These are phyloP conservation scores for Pinus tabuliformis DNA, from an alignment of 75 land plant species.

Conservation along the genomic window DNA sequence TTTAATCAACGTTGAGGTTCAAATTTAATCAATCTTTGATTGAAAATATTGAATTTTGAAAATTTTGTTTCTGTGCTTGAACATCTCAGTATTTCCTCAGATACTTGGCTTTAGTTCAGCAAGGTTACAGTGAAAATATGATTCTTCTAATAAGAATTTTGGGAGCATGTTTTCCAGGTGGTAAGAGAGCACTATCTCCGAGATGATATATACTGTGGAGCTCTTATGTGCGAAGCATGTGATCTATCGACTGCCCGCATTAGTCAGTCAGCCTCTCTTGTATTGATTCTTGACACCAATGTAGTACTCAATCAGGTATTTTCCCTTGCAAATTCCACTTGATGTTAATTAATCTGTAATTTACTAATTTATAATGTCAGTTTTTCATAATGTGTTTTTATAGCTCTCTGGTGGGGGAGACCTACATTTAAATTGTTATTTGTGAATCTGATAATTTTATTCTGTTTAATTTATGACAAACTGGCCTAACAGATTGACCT, in stretches of 20 bases:
- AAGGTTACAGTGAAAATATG: no score
- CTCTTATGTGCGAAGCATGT: constrained; percentile 55
- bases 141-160: neutral
- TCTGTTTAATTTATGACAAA: neutral
- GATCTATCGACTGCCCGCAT: constrained; percentile 56
- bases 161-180: constrained; percentile 35
- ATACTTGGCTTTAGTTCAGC: no score
- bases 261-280: constrained; percentile 26
- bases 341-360: neutral
- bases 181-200: constrained; percentile 87
- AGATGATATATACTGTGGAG: constrained; percentile 92
- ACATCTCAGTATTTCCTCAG: no score
- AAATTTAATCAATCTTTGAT: no score
- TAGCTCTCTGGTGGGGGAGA: neutral
- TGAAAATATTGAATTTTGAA: no score
- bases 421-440: neutral
- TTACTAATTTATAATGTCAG: neutral
- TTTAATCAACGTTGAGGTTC: no score
- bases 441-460: neutral
- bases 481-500: constrained; percentile 73
- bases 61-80: no score
- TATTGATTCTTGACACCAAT: constrained; percentile 88
- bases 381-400: neutral
- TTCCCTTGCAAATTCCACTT: neutral
- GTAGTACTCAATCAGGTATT: constrained; percentile 86